Evolutionary conservation across 768 basidiomycete species (phyloP).

Genomic region (Russula griseocarnosa): DNA sequence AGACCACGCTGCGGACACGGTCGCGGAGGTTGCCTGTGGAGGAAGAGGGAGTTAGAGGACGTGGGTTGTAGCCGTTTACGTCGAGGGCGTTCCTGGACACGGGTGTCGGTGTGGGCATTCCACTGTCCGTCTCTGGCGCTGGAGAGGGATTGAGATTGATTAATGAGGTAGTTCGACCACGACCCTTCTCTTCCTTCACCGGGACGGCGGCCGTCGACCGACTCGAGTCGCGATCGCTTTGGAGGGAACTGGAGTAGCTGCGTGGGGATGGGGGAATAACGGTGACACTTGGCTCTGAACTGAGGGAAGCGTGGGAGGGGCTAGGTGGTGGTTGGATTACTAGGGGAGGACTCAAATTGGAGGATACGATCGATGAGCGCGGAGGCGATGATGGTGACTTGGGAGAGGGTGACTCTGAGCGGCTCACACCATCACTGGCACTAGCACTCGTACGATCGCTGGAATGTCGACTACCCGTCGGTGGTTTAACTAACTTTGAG

Average conservation of each 20-base stretch:
- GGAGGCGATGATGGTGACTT: background rate
- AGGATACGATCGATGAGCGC: background rate
- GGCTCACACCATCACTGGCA: background rate
- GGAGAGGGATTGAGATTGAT: constrained; percentile 20
- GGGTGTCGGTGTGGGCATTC: constrained; percentile 26
- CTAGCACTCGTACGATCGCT: background rate
- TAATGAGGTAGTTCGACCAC: constrained; percentile 22
- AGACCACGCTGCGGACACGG: constrained; percentile 23
- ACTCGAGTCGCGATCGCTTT: constrained; percentile 25
- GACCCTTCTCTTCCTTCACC: constrained; percentile 16
- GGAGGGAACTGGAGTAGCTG: constrained; percentile 27
- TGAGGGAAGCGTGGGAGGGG: constrained; percentile 26
- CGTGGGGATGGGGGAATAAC: constrained; percentile 37
- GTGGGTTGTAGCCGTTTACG: background rate
- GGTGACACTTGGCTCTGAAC: constrained; percentile 34
- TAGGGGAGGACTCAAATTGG: background rate
- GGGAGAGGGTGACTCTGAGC: background rate
- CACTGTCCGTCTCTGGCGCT: background rate
- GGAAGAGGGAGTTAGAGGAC: constrained; percentile 22
- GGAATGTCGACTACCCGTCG: constrained; percentile 1
- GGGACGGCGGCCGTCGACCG: constrained; percentile 1
- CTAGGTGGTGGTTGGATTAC: background rate
- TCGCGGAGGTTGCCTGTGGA: constrained; percentile 26
- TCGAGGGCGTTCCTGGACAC: constrained; percentile 5
- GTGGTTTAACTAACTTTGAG: constrained; percentile 18